phyloP scores from a whole-genome alignment of 805 yeast species.

The Yarrowia osloensis region DNA sequence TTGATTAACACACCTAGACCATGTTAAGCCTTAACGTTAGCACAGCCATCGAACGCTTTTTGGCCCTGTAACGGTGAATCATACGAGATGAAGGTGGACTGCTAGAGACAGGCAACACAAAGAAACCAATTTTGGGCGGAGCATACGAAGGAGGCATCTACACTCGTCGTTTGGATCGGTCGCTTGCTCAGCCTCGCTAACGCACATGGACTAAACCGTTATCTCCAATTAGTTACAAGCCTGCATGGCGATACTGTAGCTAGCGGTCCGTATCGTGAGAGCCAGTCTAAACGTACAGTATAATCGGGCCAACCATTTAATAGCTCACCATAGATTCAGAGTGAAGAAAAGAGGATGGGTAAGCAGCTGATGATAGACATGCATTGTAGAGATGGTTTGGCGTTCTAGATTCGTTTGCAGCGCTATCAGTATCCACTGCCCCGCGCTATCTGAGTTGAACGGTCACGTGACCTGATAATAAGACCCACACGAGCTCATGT shows the following conservation, averaged over 20 bases:
- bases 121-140: background rate
- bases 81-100: background rate
- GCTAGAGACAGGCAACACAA: background rate
- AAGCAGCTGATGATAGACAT: too few relatives aligned
- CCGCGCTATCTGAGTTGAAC: too few relatives aligned
- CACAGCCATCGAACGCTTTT: conserved; percentile 5
- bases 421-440: too few relatives aligned
- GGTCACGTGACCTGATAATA: background rate
- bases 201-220: background rate
- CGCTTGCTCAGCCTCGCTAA: conserved; percentile 4
- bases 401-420: too few relatives aligned
- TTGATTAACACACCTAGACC: background rate
- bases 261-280: background rate
- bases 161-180: background rate
- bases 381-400: too few relatives aligned
- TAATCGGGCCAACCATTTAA: background rate
- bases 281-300: background rate
- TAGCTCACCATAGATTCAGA: background rate
- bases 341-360: too few relatives aligned
- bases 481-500: too few relatives aligned
- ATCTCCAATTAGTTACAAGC: background rate
- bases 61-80: background rate
- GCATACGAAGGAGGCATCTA: background rate
- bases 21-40: conserved; percentile 13
- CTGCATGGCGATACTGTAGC: background rate